Evolutionary conservation across 202 grass and related monocot species (phyloP).

Genomic region (Panicum hallii): DNA sequence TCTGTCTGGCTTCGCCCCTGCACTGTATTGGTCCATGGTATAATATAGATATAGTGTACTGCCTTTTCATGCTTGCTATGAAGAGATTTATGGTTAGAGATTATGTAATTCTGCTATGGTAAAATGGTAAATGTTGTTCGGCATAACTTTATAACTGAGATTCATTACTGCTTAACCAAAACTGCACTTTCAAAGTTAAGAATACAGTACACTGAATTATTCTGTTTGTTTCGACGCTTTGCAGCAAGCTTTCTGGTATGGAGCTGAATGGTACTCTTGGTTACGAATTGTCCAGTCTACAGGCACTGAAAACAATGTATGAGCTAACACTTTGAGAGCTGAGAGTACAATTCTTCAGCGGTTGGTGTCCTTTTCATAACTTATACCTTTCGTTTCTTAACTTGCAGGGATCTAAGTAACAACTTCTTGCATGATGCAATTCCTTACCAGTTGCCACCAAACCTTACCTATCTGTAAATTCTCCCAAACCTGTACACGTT

Average conservation of each 20-base stretch:
- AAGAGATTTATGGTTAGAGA: not conserved
- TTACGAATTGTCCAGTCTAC: conserved; percentile 72
- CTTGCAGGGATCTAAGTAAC: conserved; percentile 84
- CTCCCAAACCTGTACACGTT: conserved; percentile 35
- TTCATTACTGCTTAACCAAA: not conserved
- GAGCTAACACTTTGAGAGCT: conserved; percentile 30
- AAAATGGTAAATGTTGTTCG: not conserved
- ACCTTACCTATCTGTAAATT: conserved; percentile 86
- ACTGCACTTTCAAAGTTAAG: not conserved
- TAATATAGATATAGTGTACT: not conserved
- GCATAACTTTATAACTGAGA: not conserved
- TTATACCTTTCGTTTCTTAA: conserved; percentile 36
- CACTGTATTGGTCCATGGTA: not conserved
- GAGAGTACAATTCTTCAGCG: conserved; percentile 35
- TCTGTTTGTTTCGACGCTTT: conserved; percentile 41
- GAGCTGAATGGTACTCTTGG: conserved; percentile 83
- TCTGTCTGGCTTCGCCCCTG: no score
- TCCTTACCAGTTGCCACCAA: conserved; percentile 88
- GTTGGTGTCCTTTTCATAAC: conserved; percentile 11
- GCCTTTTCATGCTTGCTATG: conserved; percentile 7
- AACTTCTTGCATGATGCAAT: conserved; percentile 78
- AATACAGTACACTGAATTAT: conserved; percentile 12
- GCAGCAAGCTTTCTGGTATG: conserved; percentile 84
- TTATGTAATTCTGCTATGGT: not conserved
- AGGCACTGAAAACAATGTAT: conserved; percentile 82